phyloP scores from a whole-genome alignment of 2,329 filamentous ascomycete genomes.

The Fusarium sp. region DNA sequence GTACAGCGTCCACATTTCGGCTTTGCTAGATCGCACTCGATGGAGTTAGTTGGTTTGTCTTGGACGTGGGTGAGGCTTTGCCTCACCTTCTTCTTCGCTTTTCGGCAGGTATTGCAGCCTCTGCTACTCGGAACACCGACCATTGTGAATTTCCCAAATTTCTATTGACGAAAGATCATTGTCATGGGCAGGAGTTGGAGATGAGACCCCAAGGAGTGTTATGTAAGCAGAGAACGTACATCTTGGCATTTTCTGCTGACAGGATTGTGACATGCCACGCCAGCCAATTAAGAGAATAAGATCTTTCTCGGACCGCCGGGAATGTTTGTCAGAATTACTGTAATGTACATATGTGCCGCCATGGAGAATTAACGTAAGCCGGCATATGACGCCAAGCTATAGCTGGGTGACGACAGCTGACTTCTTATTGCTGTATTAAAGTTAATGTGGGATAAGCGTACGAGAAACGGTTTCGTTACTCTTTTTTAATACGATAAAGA shows the following conservation, averaged over 20 bases:
- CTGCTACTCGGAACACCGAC: conserved; percentile 21
- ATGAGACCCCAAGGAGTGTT: background rate
- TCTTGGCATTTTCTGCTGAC: background rate
- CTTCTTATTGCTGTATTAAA: background rate
- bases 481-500: background rate
- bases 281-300: background rate
- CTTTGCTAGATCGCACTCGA: conserved; percentile 20
- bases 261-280: background rate
- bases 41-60: background rate
- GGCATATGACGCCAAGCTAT: background rate
- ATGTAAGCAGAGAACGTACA: background rate
- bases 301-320: background rate
- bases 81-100: conserved; percentile 22
- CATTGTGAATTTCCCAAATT: background rate
- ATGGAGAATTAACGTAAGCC: background rate
- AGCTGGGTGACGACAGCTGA: background rate
- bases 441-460: background rate
- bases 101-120: conserved; percentile 20
- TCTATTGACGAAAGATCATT: background rate
- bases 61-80: accelerated
- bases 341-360: background rate
- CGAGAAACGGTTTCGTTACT: background rate
- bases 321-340: background rate
- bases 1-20: conserved; percentile 21
- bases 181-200: background rate